Evolutionary conservation across 2,329 filamentous ascomycete species (phyloP), one percentile per base, ranked within the genome.

Genomic region (Xylaria sp.): DNA sequence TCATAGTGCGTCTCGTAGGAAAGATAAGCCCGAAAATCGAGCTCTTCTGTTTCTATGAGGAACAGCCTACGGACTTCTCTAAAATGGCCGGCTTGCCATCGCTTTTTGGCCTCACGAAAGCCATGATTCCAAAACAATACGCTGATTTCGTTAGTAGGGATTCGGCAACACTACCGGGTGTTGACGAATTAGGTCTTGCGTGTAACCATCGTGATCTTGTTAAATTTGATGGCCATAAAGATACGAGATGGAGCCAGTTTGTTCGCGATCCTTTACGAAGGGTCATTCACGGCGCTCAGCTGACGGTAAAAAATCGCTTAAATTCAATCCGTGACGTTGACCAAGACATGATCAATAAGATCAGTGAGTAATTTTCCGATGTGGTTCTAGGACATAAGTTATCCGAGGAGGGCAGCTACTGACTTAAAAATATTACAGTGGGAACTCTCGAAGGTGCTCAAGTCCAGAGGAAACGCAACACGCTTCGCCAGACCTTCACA

Each of bases 161-260:
- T n/a, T 80, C 78, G 0, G 78, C 78, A 8, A 78, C 72, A 0
- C 66, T 80, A 4, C 74, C 72, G 0, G 77, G 77, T 4, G 72
- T 76, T 43, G 74, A 77, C 4, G 67, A 72, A 3, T 66, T 75
- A 46, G 78, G 76, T 0, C 58, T 80, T 6, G 76, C 75, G 1
- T 70, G 71, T 28, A 77, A 75, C 21, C 78, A 80, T 55, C 71
- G 78, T 25, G 74, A 78, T 50, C 70, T 80, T 4, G 77, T 80
- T 64, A 80, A 79, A 55, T 80, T 80, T 17, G 74, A 78, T 11
- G 76, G 77, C 38, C 74, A 75, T 9, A 80, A 78, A 49, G 78
- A 80, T 37, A 65, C 72, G 0, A 70, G 72, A 9, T 80, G 73
- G 68, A 67, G 72, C 14, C 70, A 76, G 11, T 67, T 77, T 7